Conservation (phyloP, 1,139 yeast species). For the Saccharomyces hybrid region DNA sequence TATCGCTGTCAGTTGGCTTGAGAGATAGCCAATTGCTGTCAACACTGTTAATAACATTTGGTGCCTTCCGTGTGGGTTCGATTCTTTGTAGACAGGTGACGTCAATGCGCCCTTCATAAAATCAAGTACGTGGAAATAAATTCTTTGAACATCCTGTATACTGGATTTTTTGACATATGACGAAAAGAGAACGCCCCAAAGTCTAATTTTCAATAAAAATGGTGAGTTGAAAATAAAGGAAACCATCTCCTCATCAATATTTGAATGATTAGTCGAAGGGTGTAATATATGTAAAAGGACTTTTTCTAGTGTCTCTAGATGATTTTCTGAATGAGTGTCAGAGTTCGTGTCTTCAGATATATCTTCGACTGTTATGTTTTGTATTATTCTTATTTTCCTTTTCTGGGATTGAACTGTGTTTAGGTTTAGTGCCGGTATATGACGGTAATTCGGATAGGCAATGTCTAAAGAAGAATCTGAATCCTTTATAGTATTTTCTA, state of each 20-base stretch:
- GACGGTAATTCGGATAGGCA: conserved; percentile 42
- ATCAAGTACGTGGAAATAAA: conserved; percentile 46
- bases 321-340: conserved; percentile 33
- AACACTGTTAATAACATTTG: conserved; percentile 36
- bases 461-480: conserved; percentile 11
- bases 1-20: conserved; percentile 13
- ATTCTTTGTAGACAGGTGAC: conserved; percentile 21
- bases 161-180: conserved; percentile 45
- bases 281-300: conserved; percentile 35
- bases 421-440: conserved; percentile 52
- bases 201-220: conserved; percentile 54
- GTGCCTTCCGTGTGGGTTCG: conserved; percentile 23
- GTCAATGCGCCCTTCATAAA: conserved; percentile 38
- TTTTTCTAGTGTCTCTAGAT: conserved; percentile 47
- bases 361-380: conserved; percentile 29
- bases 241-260: conserved; percentile 44
- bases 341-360: conserved; percentile 25
- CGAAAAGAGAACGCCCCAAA: conserved; percentile 71
- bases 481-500: conserved; percentile 24
- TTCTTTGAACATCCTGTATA: conserved; percentile 40
- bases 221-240: conserved; percentile 59
- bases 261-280: conserved; percentile 4
- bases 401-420: conserved; percentile 52
- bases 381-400: conserved; percentile 34
- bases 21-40: conserved; percentile 38